A percentile compares a stretch with the other conserved stretches of the same genome.
Conservation (phyloP, 192 early-diverging fungal species). For the Umbelopsis sp. region DNA sequence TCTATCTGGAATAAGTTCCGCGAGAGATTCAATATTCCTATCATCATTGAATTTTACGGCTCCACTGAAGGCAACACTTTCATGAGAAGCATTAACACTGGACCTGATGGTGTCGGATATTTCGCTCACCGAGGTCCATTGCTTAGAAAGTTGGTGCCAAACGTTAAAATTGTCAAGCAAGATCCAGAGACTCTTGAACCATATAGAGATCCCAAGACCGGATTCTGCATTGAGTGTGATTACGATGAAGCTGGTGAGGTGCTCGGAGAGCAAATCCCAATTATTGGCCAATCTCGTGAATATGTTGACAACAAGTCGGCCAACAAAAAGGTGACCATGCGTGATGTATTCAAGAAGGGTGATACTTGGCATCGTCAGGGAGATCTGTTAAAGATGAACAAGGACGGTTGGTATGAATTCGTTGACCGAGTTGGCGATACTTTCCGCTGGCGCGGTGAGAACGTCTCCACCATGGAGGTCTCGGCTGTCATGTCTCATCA, state of each 20-base stretch:
- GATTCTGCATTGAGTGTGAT: slow-evolving; percentile 47
- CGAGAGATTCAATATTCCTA: slow-evolving; percentile 53
- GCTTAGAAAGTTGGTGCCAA: slow-evolving; percentile 27
- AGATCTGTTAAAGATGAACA: slow-evolving; percentile 49
- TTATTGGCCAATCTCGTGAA: slow-evolving; percentile 17
- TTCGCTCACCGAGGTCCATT: slow-evolving; percentile 22
- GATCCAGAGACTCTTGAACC: slow-evolving; percentile 53
- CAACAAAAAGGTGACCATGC: slow-evolving; percentile 42
- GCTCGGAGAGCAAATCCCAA: neutral
- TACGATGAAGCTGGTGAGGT: slow-evolving; percentile 56
- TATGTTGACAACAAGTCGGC: slow-evolving; percentile 46
- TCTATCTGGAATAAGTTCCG: slow-evolving; percentile 63
- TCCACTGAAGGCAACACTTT: slow-evolving; percentile 50
- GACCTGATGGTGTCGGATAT: slow-evolving; percentile 16
- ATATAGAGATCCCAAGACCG: slow-evolving; percentile 46
- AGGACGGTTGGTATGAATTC: slow-evolving; percentile 55
- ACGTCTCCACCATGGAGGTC: slow-evolving; percentile 54
- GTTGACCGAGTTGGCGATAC: slow-evolving; percentile 65
- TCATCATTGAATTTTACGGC: slow-evolving; percentile 61
- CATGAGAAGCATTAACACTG: slow-evolving; percentile 19
- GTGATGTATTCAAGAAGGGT: slow-evolving; percentile 55
- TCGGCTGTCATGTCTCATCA: slow-evolving; percentile 45
- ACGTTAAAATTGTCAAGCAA: slow-evolving; percentile 52
- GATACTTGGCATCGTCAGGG: slow-evolving; percentile 58
- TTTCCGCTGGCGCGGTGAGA: slow-evolving; percentile 64